These are phyloP conservation scores for Opeltia flavorubescens DNA, from an alignment of 495 filamentous ascomycete species.

Conservation along the genomic window DNA sequence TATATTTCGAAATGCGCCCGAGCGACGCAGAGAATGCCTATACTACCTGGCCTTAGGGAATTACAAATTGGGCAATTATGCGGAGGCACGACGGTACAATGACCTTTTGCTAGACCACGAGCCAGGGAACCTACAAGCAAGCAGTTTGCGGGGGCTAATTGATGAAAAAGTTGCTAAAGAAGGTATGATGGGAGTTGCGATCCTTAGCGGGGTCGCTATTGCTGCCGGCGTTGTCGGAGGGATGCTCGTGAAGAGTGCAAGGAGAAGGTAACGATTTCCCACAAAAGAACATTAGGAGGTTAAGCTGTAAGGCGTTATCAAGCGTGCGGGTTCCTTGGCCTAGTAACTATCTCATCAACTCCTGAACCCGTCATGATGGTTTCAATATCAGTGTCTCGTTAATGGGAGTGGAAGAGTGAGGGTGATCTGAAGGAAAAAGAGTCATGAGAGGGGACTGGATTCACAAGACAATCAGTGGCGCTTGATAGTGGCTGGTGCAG, in stretches of 20 bases:
- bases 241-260: constrained; percentile 57
- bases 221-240: constrained; percentile 88
- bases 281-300: neutral
- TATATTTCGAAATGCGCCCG: constrained; percentile 83
- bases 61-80: constrained; percentile 96
- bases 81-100: constrained; percentile 85
- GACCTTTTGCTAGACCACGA: constrained; percentile 81
- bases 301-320: neutral
- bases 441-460: neutral
- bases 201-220: constrained; percentile 84
- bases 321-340: no score
- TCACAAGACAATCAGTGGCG: neutral
- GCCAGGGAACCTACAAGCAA: constrained; percentile 76
- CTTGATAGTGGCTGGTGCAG: neutral
- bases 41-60: constrained; percentile 95
- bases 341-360: no score
- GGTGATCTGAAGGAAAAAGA: no score
- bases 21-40: constrained; percentile 89
- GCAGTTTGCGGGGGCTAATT: constrained; percentile 69
- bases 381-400: no score
- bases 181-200: constrained; percentile 88
- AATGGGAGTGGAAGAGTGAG: no score
- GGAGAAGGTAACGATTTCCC: constrained; percentile 29
- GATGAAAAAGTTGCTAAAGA: constrained; percentile 94
- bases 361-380: no score